Conservation (phyloP, 306 rosid species). For the Cucurbita argyrosperma region DNA sequence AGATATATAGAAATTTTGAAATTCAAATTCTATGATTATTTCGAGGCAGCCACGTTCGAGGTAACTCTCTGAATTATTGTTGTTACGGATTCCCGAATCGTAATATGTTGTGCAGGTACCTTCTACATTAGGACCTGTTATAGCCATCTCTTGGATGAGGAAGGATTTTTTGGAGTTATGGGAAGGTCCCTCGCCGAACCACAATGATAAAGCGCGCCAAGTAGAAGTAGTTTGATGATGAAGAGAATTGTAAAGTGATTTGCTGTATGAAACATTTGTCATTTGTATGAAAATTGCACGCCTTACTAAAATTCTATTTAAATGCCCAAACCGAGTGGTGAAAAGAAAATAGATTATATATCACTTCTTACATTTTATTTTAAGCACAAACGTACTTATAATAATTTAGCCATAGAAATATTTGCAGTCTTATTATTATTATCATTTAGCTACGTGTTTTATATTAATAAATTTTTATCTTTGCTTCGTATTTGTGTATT, state of each 20-base stretch:
- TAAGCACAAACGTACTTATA: no score
- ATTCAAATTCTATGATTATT: no score
- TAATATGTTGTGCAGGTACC: slow-evolving; percentile 49
- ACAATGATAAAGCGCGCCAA: slow-evolving; percentile 51
- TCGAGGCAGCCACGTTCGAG: no score
- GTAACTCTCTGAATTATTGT: neutral
- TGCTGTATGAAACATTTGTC: neutral
- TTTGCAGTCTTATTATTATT: no score
- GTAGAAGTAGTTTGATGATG: slow-evolving; percentile 28
- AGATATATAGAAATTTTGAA: no score
- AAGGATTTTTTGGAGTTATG: slow-evolving; percentile 76
- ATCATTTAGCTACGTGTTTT: no score
- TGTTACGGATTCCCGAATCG: neutral
- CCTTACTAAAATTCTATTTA: neutral
- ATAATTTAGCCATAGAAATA: no score
- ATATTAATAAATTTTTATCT: no score
- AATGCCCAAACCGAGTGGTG: neutral
- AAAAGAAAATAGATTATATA: neutral
- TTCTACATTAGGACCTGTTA: slow-evolving; percentile 79
- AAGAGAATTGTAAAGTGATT: slow-evolving; percentile 47
- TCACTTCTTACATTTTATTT: neutral
- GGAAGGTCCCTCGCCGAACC: slow-evolving; percentile 56
- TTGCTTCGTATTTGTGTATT: no score
- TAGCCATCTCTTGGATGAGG: slow-evolving; percentile 58
- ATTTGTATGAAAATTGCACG: neutral